Conservation (phyloP, 1,284 basidiomycete genomes). For the Rhodotorula sp. region DNA sequence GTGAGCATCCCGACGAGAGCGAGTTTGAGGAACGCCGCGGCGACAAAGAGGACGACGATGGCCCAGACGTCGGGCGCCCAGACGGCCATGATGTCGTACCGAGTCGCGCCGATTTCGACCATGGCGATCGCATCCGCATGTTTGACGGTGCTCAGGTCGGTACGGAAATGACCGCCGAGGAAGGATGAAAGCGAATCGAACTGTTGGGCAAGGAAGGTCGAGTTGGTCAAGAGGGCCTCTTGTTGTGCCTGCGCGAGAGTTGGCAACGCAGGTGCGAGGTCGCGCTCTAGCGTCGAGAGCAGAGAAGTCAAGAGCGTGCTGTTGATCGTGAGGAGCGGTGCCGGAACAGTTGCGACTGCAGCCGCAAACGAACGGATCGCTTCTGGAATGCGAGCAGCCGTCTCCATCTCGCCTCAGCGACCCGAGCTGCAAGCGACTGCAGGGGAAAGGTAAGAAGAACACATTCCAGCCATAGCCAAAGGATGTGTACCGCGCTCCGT, state of each 20-base stretch:
- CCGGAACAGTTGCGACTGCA: background rate
- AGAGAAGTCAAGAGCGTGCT: background rate
- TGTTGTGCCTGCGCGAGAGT: background rate
- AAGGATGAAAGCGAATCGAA: background rate
- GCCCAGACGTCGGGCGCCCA: slow-evolving; percentile 18
- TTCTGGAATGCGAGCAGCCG: background rate
- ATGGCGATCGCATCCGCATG: slow-evolving; percentile 2
- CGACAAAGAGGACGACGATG: background rate
- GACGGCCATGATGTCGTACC: slow-evolving; percentile 2
- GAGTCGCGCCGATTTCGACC: slow-evolving; percentile 9
- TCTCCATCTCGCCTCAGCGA: background rate
- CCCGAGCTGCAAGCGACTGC: too few relatives aligned
- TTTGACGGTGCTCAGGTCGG: background rate
- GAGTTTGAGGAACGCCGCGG: slow-evolving; percentile 4
- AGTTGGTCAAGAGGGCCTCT: slow-evolving; percentile 7
- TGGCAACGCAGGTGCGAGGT: slow-evolving; percentile 1
- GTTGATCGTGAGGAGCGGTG: background rate
- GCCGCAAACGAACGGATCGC: background rate
- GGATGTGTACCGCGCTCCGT: background rate
- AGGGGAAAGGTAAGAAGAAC: too few relatives aligned
- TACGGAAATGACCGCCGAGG: background rate
- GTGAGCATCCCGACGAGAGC: background rate
- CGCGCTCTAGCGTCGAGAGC: background rate
- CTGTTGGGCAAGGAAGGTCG: background rate
- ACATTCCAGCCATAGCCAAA: too few relatives aligned